Base-by-base conservation (phyloP, 2,329 filamentous ascomycete species). In the Colletotrichum abscissum region DNA sequence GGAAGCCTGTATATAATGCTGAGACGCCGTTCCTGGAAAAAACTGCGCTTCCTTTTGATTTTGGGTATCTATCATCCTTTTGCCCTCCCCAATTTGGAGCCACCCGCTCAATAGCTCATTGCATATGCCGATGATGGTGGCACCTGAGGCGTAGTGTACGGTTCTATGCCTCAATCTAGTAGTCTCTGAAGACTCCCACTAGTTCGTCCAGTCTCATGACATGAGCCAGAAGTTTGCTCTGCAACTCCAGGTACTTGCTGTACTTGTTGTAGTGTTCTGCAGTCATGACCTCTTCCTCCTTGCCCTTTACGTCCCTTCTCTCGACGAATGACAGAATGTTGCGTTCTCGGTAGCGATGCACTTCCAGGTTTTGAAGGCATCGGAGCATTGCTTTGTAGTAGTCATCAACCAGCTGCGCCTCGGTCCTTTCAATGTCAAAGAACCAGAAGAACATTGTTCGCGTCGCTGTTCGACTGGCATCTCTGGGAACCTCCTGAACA, bases 401-500 rank as follows among this genome's bases (percentile, higher is more conserved):
- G 73, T 94, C 92, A 75, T 97, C 93, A 12, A 98, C 83, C 1
- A 97, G 85, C 74, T 93, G 89, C 24, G 89, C 88, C 62, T 92
- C 86, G 7, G 93, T 92, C 59, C 93, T 90, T 58, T 95, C 91
- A 12, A 89, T 86, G 80, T 98, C 95, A 82, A 95, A 97, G 86
- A 92, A 98, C 92, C 95, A 98, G 69, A 98, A 90, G 81, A 95
- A 98, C 28, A 98, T 89, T 0, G 95, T 97, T 65, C 95, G 91
- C 75, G 92, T 94, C 0, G 95, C 94, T 77, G 93, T 90, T 42
- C 95, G 92, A 74, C 92, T 92, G 76, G 93, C 93, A 78, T 98
- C 96, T 76, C 94, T 94, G 0, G 97, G 97, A 0, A 99, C 93
- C 84, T 99, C 97, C 81, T 99, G 97, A 6, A 97, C 91, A 76